Conservation (phyloP, 306 rosid genomes). For the Pterocarpus santalinus region DNA sequence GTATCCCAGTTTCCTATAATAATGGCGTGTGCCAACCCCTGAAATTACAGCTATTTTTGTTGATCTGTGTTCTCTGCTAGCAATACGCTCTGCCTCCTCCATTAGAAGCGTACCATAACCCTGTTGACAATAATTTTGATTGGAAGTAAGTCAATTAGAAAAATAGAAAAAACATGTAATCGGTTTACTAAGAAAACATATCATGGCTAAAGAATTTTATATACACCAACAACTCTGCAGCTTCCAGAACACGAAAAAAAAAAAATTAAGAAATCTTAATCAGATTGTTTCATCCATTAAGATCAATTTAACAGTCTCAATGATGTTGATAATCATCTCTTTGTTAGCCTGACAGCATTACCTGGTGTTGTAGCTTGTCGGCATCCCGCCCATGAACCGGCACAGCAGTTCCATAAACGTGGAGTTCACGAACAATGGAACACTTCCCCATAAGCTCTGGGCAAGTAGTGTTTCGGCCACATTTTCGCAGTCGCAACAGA, state of each 20-base stretch:
- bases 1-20: constrained; percentile 88
- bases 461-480: constrained; percentile 83
- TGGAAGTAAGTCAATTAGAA: constrained; percentile 13
- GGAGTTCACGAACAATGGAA: constrained; percentile 95
- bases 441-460: constrained; percentile 90
- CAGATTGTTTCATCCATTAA: constrained; percentile 9
- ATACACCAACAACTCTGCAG: neutral
- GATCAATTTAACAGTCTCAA: constrained; percentile 1
- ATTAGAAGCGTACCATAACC: constrained; percentile 97
- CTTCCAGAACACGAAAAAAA: constrained; percentile 4
- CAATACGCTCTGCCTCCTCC: constrained; percentile 96
- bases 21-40: constrained; percentile 97
- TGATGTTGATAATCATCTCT: neutral
- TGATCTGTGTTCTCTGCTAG: constrained; percentile 81
- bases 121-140: constrained; percentile 51
- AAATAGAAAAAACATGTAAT: neutral
- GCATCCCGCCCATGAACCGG: constrained; percentile 98
- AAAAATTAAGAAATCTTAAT: neutral
- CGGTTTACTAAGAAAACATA: neutral
- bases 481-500: constrained; percentile 84
- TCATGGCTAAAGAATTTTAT: constrained; percentile 27
- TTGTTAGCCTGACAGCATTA: constrained; percentile 47
- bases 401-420: constrained; percentile 98
- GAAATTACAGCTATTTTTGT: constrained; percentile 90
- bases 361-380: constrained; percentile 98